Percentiles rank a stretch among this genome's conserved stretches.
phyloP scores from a whole-genome alignment of 2,329 filamentous ascomycete species.

The Penicillium occitanis region DNA sequence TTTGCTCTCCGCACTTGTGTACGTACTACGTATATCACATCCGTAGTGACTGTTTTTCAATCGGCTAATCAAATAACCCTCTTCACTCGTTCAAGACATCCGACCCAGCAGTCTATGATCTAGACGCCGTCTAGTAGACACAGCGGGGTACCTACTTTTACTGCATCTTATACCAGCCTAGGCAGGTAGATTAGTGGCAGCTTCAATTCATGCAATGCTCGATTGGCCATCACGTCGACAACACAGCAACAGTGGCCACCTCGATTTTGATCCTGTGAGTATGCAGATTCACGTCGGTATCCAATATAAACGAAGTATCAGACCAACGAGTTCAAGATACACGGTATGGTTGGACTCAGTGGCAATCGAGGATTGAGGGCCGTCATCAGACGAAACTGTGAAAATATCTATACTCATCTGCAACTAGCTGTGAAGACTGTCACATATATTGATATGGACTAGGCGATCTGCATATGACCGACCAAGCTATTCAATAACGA shows the following conservation, averaged over 20 bases:
- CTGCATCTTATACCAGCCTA: neutral
- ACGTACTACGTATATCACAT: neutral
- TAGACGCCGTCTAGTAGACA: neutral
- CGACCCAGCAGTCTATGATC: conserved; percentile 4
- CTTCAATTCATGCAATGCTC: conserved; percentile 1
- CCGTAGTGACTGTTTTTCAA: neutral
- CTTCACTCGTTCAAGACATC: neutral
- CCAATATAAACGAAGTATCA: neutral
- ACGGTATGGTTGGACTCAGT: neutral
- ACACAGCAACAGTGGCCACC: conserved; percentile 6
- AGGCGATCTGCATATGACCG: neutral
- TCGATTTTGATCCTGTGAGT: neutral
- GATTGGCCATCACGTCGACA: conserved; percentile 14
- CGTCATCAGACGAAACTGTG: neutral
- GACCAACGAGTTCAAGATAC: neutral
- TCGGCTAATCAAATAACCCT: neutral
- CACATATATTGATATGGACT: neutral
- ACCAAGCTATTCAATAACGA: neutral
- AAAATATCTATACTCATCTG: neutral
- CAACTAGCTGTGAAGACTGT: neutral
- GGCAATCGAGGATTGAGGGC: neutral
- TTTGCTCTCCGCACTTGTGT: conserved; percentile 4
- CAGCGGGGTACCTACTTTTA: neutral
- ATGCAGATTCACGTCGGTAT: neutral
- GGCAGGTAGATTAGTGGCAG: neutral